A percentile compares a stretch with the other conserved stretches of the same genome.
Evolutionary conservation across 257 asterid species (phyloP).

Genomic region (Verbascum thapsus): DNA sequence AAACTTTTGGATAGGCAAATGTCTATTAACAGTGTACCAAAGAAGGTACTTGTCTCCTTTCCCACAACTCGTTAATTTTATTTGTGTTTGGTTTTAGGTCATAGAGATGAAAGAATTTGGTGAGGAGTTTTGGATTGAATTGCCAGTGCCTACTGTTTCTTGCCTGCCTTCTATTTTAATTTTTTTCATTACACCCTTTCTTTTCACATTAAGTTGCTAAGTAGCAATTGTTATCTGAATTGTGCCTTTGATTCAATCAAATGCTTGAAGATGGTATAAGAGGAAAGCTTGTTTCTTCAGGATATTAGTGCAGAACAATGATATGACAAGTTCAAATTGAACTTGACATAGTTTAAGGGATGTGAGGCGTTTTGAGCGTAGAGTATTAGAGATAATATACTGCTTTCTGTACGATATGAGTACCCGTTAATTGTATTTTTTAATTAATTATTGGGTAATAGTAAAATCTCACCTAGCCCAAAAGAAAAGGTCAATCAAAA

Average conservation of each 20-base stretch:
- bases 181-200: too few relatives aligned
- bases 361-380: too few relatives aligned
- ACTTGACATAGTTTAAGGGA: too few relatives aligned
- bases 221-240: constrained; percentile 5
- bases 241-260: constrained; percentile 12
- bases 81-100: neutral
- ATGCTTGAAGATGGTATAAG: constrained; percentile 20
- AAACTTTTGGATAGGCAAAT: constrained; percentile 94
- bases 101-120: constrained; percentile 5
- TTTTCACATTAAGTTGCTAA: constrained; percentile 12
- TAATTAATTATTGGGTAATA: too few relatives aligned
- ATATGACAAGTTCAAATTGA: too few relatives aligned
- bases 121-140: constrained; percentile 20
- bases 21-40: constrained; percentile 93
- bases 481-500: constrained; percentile 14
- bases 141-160: constrained; percentile 11
- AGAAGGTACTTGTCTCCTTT: constrained; percentile 58
- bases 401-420: too few relatives aligned
- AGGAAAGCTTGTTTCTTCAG: constrained; percentile 8
- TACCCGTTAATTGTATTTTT: too few relatives aligned
- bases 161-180: too few relatives aligned
- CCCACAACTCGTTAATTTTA: constrained; percentile 5
- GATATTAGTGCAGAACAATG: constrained; percentile 5
- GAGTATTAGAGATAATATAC: too few relatives aligned
- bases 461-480: too few relatives aligned